A percentile compares a stretch with the other conserved stretches of the same genome.
Evolutionary conservation across 2,329 filamentous ascomycete genomes (phyloP).

Genomic region (Exophiala dermatitidis): DNA sequence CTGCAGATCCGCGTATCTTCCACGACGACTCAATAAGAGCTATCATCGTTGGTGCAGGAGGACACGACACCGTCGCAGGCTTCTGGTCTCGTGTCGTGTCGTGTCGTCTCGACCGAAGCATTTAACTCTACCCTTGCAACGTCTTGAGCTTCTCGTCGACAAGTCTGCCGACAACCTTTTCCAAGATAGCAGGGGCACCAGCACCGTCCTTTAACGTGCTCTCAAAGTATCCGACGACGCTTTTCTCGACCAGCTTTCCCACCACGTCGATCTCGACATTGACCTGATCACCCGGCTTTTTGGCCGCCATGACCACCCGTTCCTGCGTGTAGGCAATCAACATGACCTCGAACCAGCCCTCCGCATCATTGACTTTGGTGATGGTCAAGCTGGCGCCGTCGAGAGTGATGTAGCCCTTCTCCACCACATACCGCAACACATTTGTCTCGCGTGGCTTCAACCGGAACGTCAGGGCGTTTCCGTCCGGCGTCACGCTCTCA

Average conservation of each 20-base stretch:
- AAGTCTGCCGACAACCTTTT: slow-evolving; percentile 66
- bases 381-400: slow-evolving; percentile 93
- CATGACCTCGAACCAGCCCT: slow-evolving; percentile 91
- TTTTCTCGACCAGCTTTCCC: slow-evolving; percentile 63
- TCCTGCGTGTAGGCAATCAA: slow-evolving; percentile 94
- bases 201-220: slow-evolving; percentile 26
- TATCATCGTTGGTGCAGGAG: too few relatives aligned
- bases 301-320: slow-evolving; percentile 73
- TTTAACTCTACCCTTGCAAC: not conserved
- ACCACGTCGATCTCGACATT: slow-evolving; percentile 92
- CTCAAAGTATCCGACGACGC: slow-evolving; percentile 68
- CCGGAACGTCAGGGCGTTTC: slow-evolving; percentile 82
- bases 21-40: too few relatives aligned
- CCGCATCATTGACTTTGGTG: slow-evolving; percentile 71
- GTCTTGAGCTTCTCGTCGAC: slow-evolving; percentile 61
- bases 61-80: too few relatives aligned
- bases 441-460: slow-evolving; percentile 55
- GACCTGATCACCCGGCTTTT: slow-evolving; percentile 71
- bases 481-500: slow-evolving; percentile 65
- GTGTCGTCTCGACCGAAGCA: too few relatives aligned
- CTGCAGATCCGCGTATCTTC: too few relatives aligned
- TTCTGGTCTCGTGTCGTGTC: too few relatives aligned
- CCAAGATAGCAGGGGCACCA: slow-evolving; percentile 51
- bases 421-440: slow-evolving; percentile 80
- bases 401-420: slow-evolving; percentile 91